A percentile compares a stretch with the other conserved stretches of the same genome.
Conservation (phyloP, 345 rosid genomes). For the Crucihimalaya himalaica region DNA sequence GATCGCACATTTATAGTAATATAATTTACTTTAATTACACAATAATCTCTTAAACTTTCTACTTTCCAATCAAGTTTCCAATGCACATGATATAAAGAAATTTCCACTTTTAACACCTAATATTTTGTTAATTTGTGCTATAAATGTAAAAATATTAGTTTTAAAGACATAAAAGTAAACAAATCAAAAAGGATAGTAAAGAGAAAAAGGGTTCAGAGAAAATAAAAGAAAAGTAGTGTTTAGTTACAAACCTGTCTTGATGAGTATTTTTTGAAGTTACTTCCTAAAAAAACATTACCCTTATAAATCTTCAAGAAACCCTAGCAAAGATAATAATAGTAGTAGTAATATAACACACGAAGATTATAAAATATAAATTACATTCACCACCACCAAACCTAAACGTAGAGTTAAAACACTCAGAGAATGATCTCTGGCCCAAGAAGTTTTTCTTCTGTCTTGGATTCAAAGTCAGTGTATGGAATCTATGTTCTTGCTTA, state of each 20-base stretch:
- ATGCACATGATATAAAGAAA: background rate
- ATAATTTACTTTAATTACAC: background rate
- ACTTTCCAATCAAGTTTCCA: background rate
- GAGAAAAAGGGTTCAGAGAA: slow-evolving; percentile 11
- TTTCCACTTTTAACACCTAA: background rate
- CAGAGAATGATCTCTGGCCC: slow-evolving; percentile 31
- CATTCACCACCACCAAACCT: slow-evolving; percentile 38
- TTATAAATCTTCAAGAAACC: slow-evolving; percentile 27
- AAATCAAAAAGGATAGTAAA: background rate
- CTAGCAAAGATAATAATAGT: slow-evolving; percentile 16
- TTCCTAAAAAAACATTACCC: slow-evolving; percentile 26
- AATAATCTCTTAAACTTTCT: background rate
- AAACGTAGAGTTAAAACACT: slow-evolving; percentile 36
- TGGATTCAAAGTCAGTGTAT: slow-evolving; percentile 43
- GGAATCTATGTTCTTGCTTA: slow-evolving; percentile 71
- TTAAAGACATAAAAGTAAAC: background rate
- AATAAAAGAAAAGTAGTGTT: background rate
- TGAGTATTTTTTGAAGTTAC: slow-evolving; percentile 33
- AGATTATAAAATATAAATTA: slow-evolving; percentile 38
- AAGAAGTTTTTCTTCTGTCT: slow-evolving; percentile 30
- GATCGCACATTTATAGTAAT: slow-evolving; percentile 10
- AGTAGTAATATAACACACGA: slow-evolving; percentile 36
- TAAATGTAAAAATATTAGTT: background rate
- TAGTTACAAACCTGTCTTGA: slow-evolving; percentile 38
- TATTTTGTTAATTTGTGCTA: background rate